Evolutionary conservation across 306 rosid genomes (phyloP).

Genomic region (Dryas drummondii): DNA sequence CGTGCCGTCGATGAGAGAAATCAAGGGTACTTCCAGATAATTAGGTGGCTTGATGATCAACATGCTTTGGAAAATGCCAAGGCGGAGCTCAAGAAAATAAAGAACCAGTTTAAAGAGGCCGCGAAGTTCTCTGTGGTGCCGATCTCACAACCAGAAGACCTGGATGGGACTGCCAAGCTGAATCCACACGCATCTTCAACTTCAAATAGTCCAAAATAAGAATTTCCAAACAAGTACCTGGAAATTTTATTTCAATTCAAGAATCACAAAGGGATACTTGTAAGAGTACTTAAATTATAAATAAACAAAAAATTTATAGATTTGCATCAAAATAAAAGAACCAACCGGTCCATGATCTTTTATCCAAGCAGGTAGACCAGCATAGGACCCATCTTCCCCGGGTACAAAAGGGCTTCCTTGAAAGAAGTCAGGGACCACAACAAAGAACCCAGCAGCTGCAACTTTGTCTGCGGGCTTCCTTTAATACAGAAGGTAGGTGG

Average conservation of each 20-base stretch:
- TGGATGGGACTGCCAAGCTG: background rate
- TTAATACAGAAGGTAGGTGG: conserved; percentile 4
- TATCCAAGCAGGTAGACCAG: conserved; percentile 31
- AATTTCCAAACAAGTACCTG: background rate
- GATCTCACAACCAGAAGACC: too few relatives aligned
- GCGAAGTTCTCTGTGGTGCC: too few relatives aligned
- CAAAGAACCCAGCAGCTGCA: conserved; percentile 52
- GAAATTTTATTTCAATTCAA: background rate
- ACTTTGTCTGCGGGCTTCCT: conserved; percentile 66
- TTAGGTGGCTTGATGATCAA: too few relatives aligned
- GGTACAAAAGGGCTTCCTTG: conserved; percentile 49
- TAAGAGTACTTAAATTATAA: background rate
- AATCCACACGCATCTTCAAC: conserved; percentile 5
- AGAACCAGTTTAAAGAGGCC: too few relatives aligned
- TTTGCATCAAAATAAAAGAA: conserved; percentile 11
- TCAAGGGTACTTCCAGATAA: too few relatives aligned
- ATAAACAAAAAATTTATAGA: background rate
- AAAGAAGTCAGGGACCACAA: conserved; percentile 62
- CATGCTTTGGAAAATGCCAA: too few relatives aligned
- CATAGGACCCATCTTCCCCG: conserved; percentile 21
- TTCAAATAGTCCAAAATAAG: background rate
- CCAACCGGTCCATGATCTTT: conserved; percentile 47
- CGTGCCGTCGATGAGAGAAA: too few relatives aligned
- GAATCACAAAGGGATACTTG: background rate
- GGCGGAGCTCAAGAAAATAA: too few relatives aligned